Evolutionary conservation across 2,329 filamentous ascomycete species (phyloP).

Genomic region (Niveomyces coronatus): DNA sequence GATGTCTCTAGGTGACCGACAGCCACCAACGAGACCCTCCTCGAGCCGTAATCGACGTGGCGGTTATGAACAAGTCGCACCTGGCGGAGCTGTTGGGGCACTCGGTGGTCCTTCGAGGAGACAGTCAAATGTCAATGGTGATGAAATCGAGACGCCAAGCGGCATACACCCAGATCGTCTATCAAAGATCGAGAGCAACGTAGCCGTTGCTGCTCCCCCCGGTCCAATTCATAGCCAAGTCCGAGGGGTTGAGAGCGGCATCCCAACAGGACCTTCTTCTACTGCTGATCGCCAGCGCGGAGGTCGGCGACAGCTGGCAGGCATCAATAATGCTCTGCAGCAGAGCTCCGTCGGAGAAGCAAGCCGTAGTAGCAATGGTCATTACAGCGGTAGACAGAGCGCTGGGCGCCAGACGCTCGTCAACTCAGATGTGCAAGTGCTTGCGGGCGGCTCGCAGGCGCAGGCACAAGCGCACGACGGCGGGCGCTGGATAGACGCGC

Average conservation of each 20-base stretch:
- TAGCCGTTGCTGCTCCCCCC: conserved; percentile 18
- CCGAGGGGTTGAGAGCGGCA: conserved; percentile 18
- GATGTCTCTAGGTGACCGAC: conserved; percentile 37
- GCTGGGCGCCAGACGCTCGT: conserved; percentile 31
- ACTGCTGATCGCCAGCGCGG: conserved; percentile 28
- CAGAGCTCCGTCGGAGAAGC: conserved; percentile 31
- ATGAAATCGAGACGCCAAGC: conserved; percentile 16
- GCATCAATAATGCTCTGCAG: conserved; percentile 49
- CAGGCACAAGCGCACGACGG: conserved; percentile 38
- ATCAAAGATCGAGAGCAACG: conserved; percentile 29
- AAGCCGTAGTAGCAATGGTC: conserved; percentile 14
- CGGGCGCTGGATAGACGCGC: conserved; percentile 25
- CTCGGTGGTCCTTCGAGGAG: conserved; percentile 29
- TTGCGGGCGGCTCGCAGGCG: conserved; percentile 42
- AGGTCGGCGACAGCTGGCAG: conserved; percentile 43
- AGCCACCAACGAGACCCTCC: conserved; percentile 43
- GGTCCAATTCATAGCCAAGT: conserved; percentile 19
- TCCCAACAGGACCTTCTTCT: conserved; percentile 27
- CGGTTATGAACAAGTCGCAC: conserved; percentile 30
- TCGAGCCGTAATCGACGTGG: conserved; percentile 37
- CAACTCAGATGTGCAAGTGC: conserved; percentile 45
- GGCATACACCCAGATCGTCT: conserved; percentile 42
- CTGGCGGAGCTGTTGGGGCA: conserved; percentile 21
- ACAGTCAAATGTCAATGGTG: conserved; percentile 22
- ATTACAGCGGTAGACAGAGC: conserved; percentile 21